A percentile compares a stretch with the other conserved stretches of the same genome.
Conservation (phyloP, 768 basidiomycete species). For the Trametes gibbosa region DNA sequence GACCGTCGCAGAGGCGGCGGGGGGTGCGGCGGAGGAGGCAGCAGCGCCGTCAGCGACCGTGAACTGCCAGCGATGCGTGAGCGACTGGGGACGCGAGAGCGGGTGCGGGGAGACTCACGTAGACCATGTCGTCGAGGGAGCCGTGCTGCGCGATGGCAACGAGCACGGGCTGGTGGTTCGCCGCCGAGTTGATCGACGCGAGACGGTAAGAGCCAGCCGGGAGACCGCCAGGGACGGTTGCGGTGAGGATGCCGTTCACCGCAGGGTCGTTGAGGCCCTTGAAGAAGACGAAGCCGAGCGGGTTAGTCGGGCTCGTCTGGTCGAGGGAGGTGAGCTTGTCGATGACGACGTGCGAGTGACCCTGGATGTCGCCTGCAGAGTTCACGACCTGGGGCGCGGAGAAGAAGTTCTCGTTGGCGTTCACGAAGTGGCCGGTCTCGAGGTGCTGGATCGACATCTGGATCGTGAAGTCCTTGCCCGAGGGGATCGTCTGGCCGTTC, state of each 20-base stretch:
- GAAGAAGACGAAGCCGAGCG: constrained; percentile 56
- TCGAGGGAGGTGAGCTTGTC: constrained; percentile 47
- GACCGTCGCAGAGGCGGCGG: constrained; percentile 8
- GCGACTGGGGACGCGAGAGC: background rate
- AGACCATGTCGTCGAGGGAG: constrained; percentile 39
- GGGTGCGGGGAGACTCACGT: constrained; percentile 27
- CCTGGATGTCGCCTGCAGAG: constrained; percentile 48
- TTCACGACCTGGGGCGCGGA: constrained; percentile 51
- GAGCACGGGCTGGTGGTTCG: constrained; percentile 42
- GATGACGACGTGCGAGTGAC: constrained; percentile 63
- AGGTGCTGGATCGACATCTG: constrained; percentile 45
- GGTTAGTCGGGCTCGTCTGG: constrained; percentile 47
- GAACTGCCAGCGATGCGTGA: constrained; percentile 17
- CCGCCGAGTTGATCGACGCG: constrained; percentile 43
- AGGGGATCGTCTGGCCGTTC: constrained; percentile 44
- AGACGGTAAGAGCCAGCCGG: constrained; percentile 42
- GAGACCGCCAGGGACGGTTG: constrained; percentile 41
- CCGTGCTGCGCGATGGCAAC: constrained; percentile 44
- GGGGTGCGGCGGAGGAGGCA: constrained; percentile 3
- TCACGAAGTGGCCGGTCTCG: constrained; percentile 58
- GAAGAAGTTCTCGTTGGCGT: constrained; percentile 51
- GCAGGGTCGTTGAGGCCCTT: constrained; percentile 48
- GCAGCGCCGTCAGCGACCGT: constrained; percentile 24
- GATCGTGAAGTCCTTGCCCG: constrained; percentile 53
- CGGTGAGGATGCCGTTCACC: constrained; percentile 39